phyloP scores from a whole-genome alignment of 495 filamentous ascomycete genomes.

The Aspergillus nidulans region DNA sequence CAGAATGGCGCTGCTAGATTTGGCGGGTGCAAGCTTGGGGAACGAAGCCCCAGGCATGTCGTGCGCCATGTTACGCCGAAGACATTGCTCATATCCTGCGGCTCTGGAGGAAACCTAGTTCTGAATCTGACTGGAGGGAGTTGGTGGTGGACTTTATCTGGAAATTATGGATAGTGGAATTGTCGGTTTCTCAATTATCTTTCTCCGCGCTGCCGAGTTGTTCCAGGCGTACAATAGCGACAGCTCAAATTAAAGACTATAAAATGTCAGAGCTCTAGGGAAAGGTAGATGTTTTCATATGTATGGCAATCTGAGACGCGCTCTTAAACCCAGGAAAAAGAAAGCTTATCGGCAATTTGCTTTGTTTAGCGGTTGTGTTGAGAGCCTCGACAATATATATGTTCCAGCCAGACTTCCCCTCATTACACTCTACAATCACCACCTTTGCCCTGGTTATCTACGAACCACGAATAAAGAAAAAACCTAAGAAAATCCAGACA shows the following conservation, averaged over 20 bases:
- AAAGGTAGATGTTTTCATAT: no score
- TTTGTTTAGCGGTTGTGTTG: no score
- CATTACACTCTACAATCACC: neutral
- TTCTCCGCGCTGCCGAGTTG: conserved; percentile 2
- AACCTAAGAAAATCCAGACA: no score
- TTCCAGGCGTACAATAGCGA: neutral
- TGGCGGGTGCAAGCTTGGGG: conserved; percentile 24
- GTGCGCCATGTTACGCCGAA: conserved; percentile 42
- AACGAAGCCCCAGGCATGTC: conserved; percentile 39
- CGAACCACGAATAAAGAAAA: no score
- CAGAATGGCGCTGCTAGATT: conserved; percentile 9
- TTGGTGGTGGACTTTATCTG: neutral
- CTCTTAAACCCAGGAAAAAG: no score
- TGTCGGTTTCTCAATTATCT: neutral
- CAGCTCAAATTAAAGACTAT: neutral
- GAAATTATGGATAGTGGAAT: neutral
- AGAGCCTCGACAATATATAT: no score
- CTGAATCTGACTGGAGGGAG: neutral
- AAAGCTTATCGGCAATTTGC: no score
- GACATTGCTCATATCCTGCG: conserved; percentile 46
- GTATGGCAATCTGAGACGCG: no score
- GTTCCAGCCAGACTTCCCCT: neutral
- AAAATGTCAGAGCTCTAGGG: neutral
- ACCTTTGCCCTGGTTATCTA: neutral
- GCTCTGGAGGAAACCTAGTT: conserved; percentile 14